A percentile compares a stretch with the other conserved stretches of the same genome.
These are phyloP conservation scores for Secale cereale DNA, from an alignment of 176 grass and related monocot species.

Conservation along the genomic window DNA sequence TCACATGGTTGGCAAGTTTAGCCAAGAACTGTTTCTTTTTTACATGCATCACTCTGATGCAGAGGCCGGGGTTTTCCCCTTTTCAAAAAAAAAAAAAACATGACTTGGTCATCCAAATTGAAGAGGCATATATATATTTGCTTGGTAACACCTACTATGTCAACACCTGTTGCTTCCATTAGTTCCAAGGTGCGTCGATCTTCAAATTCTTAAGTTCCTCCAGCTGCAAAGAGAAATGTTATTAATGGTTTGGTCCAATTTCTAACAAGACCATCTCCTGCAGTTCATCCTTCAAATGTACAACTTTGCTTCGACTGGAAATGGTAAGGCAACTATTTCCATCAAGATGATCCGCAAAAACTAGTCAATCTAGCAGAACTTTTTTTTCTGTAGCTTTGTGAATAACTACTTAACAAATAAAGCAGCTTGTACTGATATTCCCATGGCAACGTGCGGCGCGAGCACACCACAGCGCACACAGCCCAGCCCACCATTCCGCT, in stretches of 20 bases:
- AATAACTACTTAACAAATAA: background rate
- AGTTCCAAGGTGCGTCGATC: slow-evolving; percentile 36
- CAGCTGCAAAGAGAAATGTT: slow-evolving; percentile 39
- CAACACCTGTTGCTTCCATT: slow-evolving; percentile 26
- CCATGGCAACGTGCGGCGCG: background rate
- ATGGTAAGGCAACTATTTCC: background rate
- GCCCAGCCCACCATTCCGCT: background rate
- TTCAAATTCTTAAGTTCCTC: slow-evolving; percentile 76
- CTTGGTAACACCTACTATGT: slow-evolving; percentile 21
- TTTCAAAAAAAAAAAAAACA: too few species aligned
- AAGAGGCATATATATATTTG: background rate
- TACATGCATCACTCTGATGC: too few species aligned
- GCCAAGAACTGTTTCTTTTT: background rate
- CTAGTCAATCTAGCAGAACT: background rate
- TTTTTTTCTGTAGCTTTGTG: background rate
- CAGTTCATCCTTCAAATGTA: background rate
- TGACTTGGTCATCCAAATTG: background rate
- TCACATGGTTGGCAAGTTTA: background rate
- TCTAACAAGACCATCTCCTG: background rate
- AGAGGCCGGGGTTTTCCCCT: too few species aligned
- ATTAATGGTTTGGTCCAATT: slow-evolving; percentile 1
- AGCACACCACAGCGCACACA: background rate
- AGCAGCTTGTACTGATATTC: background rate
- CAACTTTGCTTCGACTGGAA: background rate
- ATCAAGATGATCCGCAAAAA: background rate